Evolutionary conservation across 768 basidiomycete genomes (phyloP).

Genomic region (Boletales sp.): DNA sequence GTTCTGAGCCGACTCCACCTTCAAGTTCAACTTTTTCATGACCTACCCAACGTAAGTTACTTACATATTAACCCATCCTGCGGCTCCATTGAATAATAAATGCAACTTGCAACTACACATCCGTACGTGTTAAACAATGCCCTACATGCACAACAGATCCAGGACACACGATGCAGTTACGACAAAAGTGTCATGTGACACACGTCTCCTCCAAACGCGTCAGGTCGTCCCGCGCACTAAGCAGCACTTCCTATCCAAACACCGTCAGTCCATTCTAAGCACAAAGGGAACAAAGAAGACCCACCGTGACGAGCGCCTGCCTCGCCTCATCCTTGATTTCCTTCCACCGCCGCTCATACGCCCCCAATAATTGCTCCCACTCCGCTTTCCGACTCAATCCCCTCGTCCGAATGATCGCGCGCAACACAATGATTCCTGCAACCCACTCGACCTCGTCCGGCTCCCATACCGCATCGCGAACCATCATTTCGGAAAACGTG

Average conservation of each 20-base stretch:
- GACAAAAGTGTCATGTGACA: not conserved
- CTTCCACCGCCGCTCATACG: constrained; percentile 66
- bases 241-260: constrained; percentile 42
- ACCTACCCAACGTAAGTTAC: too few relatives aligned
- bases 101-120: too few relatives aligned
- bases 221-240: constrained; percentile 53
- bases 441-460: constrained; percentile 67
- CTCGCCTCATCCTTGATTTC: constrained; percentile 67
- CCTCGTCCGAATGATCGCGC: constrained; percentile 54
- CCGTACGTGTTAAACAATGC: too few relatives aligned
- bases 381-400: constrained; percentile 49
- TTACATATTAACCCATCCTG: too few relatives aligned
- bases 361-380: constrained; percentile 52
- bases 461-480: constrained; percentile 65
- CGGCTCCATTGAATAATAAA: too few relatives aligned
- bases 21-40: too few relatives aligned
- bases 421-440: constrained; percentile 55
- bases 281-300: constrained; percentile 6
- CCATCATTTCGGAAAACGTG: constrained; percentile 58
- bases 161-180: too few relatives aligned
- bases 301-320: constrained; percentile 57
- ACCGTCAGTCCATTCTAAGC: not conserved
- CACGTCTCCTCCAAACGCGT: constrained; percentile 37
- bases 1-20: too few relatives aligned
- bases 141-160: too few relatives aligned